Evolutionary conservation across 139 green algal genomes (phyloP).

Genomic region (Volvox africanus): DNA sequence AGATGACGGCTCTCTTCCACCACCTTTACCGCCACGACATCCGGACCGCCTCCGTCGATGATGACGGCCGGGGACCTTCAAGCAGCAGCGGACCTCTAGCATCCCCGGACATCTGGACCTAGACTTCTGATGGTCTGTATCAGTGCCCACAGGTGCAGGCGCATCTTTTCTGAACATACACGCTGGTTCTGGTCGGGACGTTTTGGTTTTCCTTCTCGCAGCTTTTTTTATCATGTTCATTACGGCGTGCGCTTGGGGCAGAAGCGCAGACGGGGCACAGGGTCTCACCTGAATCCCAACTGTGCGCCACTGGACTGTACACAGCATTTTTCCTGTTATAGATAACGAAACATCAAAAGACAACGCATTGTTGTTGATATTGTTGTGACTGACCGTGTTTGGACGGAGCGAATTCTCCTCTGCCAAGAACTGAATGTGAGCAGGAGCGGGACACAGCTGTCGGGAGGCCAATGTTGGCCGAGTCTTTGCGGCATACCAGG

Average conservation of each 20-base stretch:
- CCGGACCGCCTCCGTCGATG: constrained; percentile 9
- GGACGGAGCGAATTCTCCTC: constrained; percentile 14
- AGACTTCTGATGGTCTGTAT: neutral
- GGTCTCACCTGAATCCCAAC: neutral
- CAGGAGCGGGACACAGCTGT: constrained; percentile 27
- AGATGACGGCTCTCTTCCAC: neutral
- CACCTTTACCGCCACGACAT: constrained; percentile 20
- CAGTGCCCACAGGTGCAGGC: constrained; percentile 2
- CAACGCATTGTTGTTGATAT: constrained; percentile 27
- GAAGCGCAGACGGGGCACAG: neutral
- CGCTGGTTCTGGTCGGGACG: neutral
- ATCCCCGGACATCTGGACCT: neutral
- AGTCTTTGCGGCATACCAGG: neutral
- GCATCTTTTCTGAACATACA: neutral
- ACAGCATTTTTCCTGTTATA: neutral
- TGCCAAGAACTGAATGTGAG: constrained; percentile 10
- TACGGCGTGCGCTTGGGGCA: neutral
- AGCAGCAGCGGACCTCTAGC: neutral
- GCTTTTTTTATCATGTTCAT: neutral
- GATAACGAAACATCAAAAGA: constrained; percentile 29
- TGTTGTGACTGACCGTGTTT: constrained; percentile 36
- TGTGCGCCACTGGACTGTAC: neutral
- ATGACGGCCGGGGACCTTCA: neutral
- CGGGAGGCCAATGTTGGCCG: constrained; percentile 12
- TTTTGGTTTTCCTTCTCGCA: neutral